Percentiles rank a stretch among this genome's conserved stretches.
Conservation (phyloP, 2,329 filamentous ascomycete species). For the Diaporthe sp. region DNA sequence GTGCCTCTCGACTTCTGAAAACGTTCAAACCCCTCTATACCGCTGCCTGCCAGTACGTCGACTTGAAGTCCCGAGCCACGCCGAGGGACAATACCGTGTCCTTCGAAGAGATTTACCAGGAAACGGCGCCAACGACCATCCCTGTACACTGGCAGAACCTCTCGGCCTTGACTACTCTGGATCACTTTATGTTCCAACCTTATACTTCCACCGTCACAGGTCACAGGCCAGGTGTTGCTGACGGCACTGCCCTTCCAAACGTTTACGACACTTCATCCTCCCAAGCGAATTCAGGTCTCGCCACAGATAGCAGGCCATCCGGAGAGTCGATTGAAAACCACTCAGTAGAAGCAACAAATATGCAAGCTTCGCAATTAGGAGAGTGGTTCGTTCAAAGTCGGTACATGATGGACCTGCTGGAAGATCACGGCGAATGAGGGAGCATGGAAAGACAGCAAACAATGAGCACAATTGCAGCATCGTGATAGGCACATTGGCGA, state of each 20-base stretch:
- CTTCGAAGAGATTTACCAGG: neutral
- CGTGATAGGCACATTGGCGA: neutral
- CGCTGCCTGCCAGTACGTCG: neutral
- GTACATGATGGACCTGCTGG: neutral
- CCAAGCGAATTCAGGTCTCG: too few relatives aligned
- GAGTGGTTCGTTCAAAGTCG: neutral
- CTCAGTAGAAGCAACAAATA: neutral
- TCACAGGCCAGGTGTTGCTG: neutral
- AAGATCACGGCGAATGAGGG: neutral
- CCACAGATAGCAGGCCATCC: too few relatives aligned
- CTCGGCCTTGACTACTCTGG: neutral
- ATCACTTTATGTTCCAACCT: neutral
- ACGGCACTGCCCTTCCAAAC: neutral
- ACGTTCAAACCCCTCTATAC: neutral
- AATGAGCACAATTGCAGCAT: neutral
- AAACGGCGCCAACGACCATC: neutral
- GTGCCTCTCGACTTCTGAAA: neutral
- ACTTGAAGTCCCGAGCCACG: neutral
- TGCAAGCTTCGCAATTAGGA: neutral
- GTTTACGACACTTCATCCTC: neutral
- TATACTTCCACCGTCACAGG: neutral
- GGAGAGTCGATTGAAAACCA: neutral
- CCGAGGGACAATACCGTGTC: neutral
- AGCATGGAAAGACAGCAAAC: neutral
- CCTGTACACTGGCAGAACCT: neutral